Conservation (phyloP, 345 rosid species). For the Cochlearia excelsa region DNA sequence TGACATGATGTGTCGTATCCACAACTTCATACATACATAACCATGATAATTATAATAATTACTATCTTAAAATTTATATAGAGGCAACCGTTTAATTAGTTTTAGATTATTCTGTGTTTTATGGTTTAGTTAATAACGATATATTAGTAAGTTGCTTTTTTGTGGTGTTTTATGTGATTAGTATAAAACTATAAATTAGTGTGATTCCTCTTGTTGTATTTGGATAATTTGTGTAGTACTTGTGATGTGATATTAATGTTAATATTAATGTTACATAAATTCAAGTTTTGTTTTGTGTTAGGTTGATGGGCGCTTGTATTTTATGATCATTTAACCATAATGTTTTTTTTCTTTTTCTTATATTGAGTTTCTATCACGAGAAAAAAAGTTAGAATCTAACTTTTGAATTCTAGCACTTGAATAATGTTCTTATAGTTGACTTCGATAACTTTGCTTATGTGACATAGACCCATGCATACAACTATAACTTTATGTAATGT, state of each 20-base stretch:
- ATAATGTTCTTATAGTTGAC: slow-evolving; percentile 28
- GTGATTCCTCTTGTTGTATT: slow-evolving; percentile 4
- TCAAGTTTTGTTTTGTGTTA: slow-evolving; percentile 5
- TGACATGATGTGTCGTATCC: slow-evolving; percentile 61
- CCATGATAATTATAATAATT: too few relatives aligned
- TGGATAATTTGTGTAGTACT: not conserved
- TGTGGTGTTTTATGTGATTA: slow-evolving; percentile 5
- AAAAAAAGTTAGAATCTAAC: slow-evolving; percentile 10
- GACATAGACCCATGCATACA: slow-evolving; percentile 22
- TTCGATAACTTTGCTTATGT: slow-evolving; percentile 7
- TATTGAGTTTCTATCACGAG: not conserved
- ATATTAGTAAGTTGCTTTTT: not conserved
- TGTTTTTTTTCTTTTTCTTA: not conserved
- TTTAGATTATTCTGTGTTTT: too few relatives aligned
- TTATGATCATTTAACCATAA: not conserved
- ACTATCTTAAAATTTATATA: slow-evolving; percentile 8
- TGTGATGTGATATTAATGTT: too few relatives aligned
- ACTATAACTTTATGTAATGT: not conserved
- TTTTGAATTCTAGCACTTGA: slow-evolving; percentile 23
- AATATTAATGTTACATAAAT: not conserved
- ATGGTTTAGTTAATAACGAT: too few relatives aligned
- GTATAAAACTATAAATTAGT: not conserved
- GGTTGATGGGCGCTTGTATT: not conserved
- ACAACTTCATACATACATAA: slow-evolving; percentile 42
- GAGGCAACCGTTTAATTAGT: not conserved